Percentiles rank a stretch among this genome's conserved stretches.
Conservation (phyloP, 2,329 filamentous ascomycete species). For the Arthroderma sp. region DNA sequence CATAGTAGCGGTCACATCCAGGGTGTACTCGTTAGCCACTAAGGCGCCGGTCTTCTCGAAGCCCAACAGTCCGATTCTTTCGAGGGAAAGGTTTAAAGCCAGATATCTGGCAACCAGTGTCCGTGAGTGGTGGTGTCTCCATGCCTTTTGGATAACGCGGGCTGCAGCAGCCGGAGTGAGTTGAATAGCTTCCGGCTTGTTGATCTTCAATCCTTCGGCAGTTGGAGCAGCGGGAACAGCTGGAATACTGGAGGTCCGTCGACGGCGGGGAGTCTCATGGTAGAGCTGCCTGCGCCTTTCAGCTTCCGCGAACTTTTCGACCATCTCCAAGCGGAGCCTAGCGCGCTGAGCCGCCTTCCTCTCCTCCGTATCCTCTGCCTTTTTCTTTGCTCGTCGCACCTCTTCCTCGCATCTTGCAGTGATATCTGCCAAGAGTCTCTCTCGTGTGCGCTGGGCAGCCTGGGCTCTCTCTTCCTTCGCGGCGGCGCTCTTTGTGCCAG, state of each 20-base stretch:
- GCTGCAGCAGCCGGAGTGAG: constrained; percentile 44
- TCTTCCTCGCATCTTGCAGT: constrained; percentile 55
- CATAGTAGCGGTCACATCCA: constrained; percentile 42
- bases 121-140: constrained; percentile 42
- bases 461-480: constrained; percentile 51
- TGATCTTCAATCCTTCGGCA: constrained; percentile 25
- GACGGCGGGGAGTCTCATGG: constrained; percentile 38
- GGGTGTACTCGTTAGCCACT: constrained; percentile 43
- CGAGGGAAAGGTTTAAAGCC: constrained; percentile 41
- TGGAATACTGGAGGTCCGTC: constrained; percentile 42
- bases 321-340: constrained; percentile 48
- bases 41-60: constrained; percentile 50
- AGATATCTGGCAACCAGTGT: constrained; percentile 41
- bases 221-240: constrained; percentile 32
- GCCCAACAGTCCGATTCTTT: constrained; percentile 39
- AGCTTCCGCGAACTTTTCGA: constrained; percentile 52
- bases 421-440: constrained; percentile 52
- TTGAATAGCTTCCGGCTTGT: constrained; percentile 23
- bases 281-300: constrained; percentile 44
- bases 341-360: constrained; percentile 51
- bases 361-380: constrained; percentile 54
- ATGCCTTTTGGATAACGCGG: constrained; percentile 46
- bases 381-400: constrained; percentile 52
- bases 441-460: constrained; percentile 51
- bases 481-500: constrained; percentile 40